phyloP scores from a whole-genome alignment of 225 moss, liverwort and hornwort genomes.

The Physcomitrium patens region DNA sequence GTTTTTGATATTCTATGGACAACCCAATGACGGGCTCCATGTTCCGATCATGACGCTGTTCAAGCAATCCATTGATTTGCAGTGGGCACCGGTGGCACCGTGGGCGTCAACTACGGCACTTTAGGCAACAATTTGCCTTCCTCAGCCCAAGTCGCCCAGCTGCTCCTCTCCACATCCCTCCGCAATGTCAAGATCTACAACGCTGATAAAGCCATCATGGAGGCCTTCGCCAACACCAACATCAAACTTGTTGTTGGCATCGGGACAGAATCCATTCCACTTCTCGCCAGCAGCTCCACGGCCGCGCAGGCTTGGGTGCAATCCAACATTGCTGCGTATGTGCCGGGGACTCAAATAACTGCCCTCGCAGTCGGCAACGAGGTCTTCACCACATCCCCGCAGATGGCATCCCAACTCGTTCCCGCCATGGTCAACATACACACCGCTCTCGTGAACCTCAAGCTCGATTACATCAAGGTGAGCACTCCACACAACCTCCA shows the following conservation, averaged over 20 bases:
- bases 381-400: slow-evolving; percentile 52
- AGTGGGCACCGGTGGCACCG: slow-evolving; percentile 16
- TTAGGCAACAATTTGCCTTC: slow-evolving; percentile 64
- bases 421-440: slow-evolving; percentile 71
- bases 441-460: slow-evolving; percentile 55
- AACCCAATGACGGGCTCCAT: no score
- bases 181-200: slow-evolving; percentile 67
- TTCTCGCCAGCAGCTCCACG: slow-evolving; percentile 41
- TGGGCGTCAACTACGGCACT: slow-evolving; percentile 73
- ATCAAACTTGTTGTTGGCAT: slow-evolving; percentile 60
- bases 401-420: slow-evolving; percentile 39
- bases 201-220: slow-evolving; percentile 52
- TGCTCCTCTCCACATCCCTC: slow-evolving; percentile 53
- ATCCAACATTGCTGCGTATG: slow-evolving; percentile 55
- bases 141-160: slow-evolving; percentile 48
- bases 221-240: slow-evolving; percentile 59
- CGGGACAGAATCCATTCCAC: slow-evolving; percentile 51
- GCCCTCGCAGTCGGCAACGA: slow-evolving; percentile 69
- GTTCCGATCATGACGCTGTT: no score
- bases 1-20: no score
- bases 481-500: slow-evolving; percentile 62
- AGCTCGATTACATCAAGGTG: slow-evolving; percentile 55
- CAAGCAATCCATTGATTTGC: no score
- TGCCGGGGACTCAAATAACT: slow-evolving; percentile 53
- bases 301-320: slow-evolving; percentile 69